Evolutionary conservation across 106 monocot species (phyloP), one percentile per base, ranked within the genome.

Genomic region (Amphibolis antarctica): DNA sequence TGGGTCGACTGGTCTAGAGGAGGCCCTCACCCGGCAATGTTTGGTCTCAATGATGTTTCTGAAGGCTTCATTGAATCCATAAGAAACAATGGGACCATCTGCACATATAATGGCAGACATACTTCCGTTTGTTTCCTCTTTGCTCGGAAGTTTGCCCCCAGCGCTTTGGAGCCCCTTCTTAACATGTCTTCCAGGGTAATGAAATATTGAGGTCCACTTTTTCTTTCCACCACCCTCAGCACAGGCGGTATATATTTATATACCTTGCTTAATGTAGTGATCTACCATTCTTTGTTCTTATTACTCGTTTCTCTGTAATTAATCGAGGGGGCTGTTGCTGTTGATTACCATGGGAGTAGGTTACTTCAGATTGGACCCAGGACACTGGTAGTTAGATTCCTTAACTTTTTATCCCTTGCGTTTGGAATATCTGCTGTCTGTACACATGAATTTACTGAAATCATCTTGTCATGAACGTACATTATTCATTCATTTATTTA

Each of bases 1-100:
- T 73, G 64, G 64, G 73, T 73, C 30, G 73, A 73, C 49, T 73
- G 73, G 73, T 73, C 73, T 17, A 65, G 57, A 26, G 45, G 27
- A 21, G 73, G 73, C 21, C 65, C 73, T 58, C 73, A 73, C 30
- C 73, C 73, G 29, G 73, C 65, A 12, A 46, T 59, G 29, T 73
- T 66, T 50, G 65, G 66, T 15, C 31, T 20, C 0, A 17, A 25
- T 11, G 73, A 73, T 5, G 47, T 73, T 28, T 66, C 65, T 18
- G 73, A 13, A 36, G 55, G 25, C 30, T 66, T 73, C 29, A 73
- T 73, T 3, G 27, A 58, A n/a, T 57, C 22, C 10, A 65, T 73
- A 27, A 73, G 73, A 48, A 73, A 66, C 30, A 73, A 73, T 46
- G 73, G 73, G 2, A 73, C 73, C 29, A 21, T 31, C 57, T 73